phyloP scores from a whole-genome alignment of 2,329 filamentous ascomycete species.

The Tolypocladium guangdongense region DNA sequence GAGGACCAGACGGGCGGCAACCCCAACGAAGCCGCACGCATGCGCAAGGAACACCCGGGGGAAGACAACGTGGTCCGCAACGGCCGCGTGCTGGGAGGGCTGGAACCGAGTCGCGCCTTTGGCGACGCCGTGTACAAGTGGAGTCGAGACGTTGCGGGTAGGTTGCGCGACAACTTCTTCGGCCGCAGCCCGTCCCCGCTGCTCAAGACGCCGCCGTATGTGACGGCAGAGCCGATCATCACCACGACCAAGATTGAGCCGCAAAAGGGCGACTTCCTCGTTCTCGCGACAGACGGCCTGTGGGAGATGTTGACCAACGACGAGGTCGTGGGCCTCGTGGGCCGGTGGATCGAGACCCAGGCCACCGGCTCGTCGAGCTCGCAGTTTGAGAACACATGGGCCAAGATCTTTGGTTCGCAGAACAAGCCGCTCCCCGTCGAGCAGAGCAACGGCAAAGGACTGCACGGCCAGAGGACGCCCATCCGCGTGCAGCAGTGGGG shows the following conservation, averaged over 20 bases:
- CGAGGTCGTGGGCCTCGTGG: slow-evolving; percentile 91
- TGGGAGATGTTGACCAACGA: slow-evolving; percentile 99
- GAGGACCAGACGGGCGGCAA: slow-evolving; percentile 91
- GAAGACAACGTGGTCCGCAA: slow-evolving; percentile 82
- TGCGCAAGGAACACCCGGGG: slow-evolving; percentile 78
- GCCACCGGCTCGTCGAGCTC: slow-evolving; percentile 37
- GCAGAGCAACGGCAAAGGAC: slow-evolving; percentile 34
- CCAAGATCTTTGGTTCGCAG: slow-evolving; percentile 44
- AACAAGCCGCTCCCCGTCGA: slow-evolving; percentile 64
- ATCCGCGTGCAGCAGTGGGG: slow-evolving; percentile 90
- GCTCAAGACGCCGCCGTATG: slow-evolving; percentile 87
- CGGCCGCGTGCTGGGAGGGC: slow-evolving; percentile 79
- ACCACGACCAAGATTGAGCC: slow-evolving; percentile 89
- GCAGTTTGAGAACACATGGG: slow-evolving; percentile 63
- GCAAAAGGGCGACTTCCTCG: slow-evolving; percentile 84
- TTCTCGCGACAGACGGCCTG: slow-evolving; percentile 90
- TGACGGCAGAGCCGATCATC: slow-evolving; percentile 89
- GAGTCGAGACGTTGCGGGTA: slow-evolving; percentile 72
- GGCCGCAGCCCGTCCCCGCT: slow-evolving; percentile 66
- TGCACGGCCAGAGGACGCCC: slow-evolving; percentile 70
- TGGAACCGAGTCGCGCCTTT: slow-evolving; percentile 90
- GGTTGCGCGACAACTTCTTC: slow-evolving; percentile 79
- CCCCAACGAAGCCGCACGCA: slow-evolving; percentile 68
- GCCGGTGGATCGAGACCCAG: slow-evolving; percentile 89
- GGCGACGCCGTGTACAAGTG: slow-evolving; percentile 97